phyloP scores from a whole-genome alignment of 306 rosid species.

The Cyamopsis tetragonoloba region DNA sequence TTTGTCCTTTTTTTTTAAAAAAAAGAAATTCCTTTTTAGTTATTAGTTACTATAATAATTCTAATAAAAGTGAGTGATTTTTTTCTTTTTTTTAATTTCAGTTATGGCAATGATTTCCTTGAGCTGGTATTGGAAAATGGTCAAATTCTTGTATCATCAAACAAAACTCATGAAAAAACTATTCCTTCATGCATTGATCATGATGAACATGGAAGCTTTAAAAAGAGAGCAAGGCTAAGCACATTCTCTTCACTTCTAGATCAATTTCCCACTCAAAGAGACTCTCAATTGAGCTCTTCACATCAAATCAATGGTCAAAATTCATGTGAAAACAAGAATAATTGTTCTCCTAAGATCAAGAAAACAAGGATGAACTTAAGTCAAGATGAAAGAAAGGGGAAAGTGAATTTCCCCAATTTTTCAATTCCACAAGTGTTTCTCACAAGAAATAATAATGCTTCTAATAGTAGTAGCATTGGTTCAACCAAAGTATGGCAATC shows the following conservation, averaged over 20 bases:
- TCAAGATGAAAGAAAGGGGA: constrained; percentile 10
- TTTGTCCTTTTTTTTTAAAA: too few species aligned
- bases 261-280: background rate
- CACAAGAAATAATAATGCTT: background rate
- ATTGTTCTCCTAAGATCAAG: background rate
- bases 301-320: constrained; percentile 8
- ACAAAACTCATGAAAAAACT: background rate
- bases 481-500: too few species aligned
- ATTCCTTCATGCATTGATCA: background rate
- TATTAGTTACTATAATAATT: too few species aligned
- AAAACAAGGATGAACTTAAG: constrained; percentile 22
- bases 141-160: constrained; percentile 16
- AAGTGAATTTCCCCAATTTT: constrained; percentile 37
- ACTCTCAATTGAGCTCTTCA: constrained; percentile 3
- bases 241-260: background rate
- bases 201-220: background rate
- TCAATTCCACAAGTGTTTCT: constrained; percentile 21
- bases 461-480: constrained; percentile 7
- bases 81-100: constrained; percentile 8
- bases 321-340: constrained; percentile 2
- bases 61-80: background rate
- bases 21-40: too few species aligned
- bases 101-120: constrained; percentile 30
- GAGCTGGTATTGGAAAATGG: constrained; percentile 46
- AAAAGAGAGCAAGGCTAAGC: constrained; percentile 24